A percentile compares a stretch with the other conserved stretches of the same genome.
Evolutionary conservation across 805 yeast genomes (phyloP).

Genomic region (Kodamaea kaohsiungensis): DNA sequence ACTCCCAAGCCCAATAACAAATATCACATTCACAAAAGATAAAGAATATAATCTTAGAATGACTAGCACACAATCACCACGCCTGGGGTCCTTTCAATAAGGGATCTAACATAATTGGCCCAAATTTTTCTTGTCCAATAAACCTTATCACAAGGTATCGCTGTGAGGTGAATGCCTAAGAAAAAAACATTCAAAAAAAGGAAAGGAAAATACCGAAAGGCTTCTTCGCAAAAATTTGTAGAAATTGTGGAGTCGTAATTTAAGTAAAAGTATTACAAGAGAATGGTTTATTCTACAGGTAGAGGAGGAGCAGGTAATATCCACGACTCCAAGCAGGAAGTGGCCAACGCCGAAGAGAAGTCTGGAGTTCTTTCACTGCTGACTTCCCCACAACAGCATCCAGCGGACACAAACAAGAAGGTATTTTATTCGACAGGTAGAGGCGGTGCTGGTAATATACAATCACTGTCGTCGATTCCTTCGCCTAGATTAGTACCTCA

Average conservation of each 20-base stretch:
- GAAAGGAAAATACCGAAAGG: not conserved
- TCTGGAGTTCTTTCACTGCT: constrained; percentile 1
- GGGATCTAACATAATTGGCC: not conserved
- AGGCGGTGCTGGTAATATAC: constrained; percentile 77
- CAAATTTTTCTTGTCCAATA: not conserved
- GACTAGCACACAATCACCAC: not conserved
- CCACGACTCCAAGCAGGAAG: constrained; percentile 21
- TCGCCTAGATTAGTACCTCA: constrained; percentile 58
- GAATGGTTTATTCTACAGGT: constrained; percentile 35
- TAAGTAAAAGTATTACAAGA: not conserved
- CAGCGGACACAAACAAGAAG: constrained; percentile 19
- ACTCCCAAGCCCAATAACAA: not conserved
- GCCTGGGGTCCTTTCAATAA: not conserved
- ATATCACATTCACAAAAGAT: too few species aligned
- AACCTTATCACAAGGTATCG: not conserved
- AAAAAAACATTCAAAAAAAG: not conserved
- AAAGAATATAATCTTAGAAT: too few species aligned
- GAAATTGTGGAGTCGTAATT: constrained; percentile 6
- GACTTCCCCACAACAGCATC: constrained; percentile 11
- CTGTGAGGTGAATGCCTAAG: not conserved
- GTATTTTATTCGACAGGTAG: constrained; percentile 66
- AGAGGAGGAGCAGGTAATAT: constrained; percentile 44
- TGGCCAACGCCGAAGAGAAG: constrained; percentile 12
- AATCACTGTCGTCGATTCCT: constrained; percentile 39
- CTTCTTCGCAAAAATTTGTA: not conserved